phyloP scores from a whole-genome alignment of 305 asterid species.

The Solanum hybrid region DNA sequence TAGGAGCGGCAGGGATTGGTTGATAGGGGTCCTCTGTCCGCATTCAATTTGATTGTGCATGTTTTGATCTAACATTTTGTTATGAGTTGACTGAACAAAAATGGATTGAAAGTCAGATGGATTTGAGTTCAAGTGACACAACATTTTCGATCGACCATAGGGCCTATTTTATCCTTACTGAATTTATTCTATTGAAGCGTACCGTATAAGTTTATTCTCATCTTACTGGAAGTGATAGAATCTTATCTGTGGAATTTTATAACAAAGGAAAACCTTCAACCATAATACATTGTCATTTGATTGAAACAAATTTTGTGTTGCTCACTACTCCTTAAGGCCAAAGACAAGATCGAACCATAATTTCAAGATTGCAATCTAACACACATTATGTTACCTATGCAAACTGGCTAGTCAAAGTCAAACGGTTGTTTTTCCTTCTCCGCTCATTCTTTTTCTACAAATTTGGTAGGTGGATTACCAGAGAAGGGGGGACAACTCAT shows the following conservation, averaged over 20 bases:
- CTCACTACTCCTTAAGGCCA: not conserved
- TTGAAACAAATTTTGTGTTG: not conserved
- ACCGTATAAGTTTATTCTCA: too few species aligned
- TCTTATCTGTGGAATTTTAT: too few species aligned
- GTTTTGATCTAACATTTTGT: not conserved
- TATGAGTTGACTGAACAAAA: not conserved
- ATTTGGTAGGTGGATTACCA: not conserved
- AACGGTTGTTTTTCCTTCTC: not conserved
- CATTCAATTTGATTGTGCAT: not conserved
- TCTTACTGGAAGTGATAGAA: not conserved
- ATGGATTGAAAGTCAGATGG: not conserved
- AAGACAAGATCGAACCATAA: not conserved
- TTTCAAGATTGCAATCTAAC: not conserved
- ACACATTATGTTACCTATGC: not conserved
- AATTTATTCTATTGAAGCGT: not conserved
- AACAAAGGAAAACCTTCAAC: not conserved
- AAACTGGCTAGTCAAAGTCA: not conserved
- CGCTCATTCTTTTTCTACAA: not conserved
- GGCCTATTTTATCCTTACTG: not conserved
- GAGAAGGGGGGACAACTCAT: not conserved
- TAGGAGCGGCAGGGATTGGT: not conserved
- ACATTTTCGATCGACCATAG: not conserved
- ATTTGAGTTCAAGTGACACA: not conserved
- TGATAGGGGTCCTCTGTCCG: not conserved
- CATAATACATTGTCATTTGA: not conserved